Evolutionary conservation across 352 stramenopile species (phyloP).

Genomic region (Globisporangium iwayamae): DNA sequence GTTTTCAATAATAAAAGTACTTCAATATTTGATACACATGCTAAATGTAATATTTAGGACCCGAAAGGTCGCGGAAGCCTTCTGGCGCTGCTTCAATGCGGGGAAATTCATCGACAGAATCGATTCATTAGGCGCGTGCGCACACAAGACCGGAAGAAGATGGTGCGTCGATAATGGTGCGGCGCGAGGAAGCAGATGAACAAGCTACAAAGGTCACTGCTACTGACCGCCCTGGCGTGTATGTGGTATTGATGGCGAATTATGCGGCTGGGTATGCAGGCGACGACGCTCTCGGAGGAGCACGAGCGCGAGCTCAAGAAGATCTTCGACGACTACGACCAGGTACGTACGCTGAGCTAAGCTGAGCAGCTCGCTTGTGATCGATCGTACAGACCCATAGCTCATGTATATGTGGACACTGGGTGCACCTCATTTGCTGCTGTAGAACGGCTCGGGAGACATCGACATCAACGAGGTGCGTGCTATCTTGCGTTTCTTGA

Average conservation of each 20-base stretch:
- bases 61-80: not conserved
- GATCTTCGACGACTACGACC: conserved; percentile 76
- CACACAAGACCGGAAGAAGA: not conserved
- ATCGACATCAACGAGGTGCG: conserved; percentile 67
- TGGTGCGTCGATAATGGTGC: not conserved
- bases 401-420: too few relatives aligned
- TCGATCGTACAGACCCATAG: not conserved
- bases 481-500: not conserved
- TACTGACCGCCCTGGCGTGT: too few relatives aligned
- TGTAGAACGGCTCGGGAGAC: conserved; percentile 61
- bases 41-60: not conserved
- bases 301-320: conserved; percentile 68
- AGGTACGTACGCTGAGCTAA: conserved; percentile 23
- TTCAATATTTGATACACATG: not conserved
- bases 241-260: too few relatives aligned
- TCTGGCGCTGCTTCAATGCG: not conserved
- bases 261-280: conserved; percentile 16
- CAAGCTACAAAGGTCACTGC: too few relatives aligned
- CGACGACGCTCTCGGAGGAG: conserved; percentile 56
- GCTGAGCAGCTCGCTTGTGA: not conserved
- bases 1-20: not conserved
- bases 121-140: too few relatives aligned
- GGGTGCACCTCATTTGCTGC: not conserved
- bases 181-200: too few relatives aligned
- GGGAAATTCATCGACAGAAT: too few relatives aligned